Conservation (phyloP, 192 early-diverging fungal genomes). For the Glomus cerebriforme region DNA sequence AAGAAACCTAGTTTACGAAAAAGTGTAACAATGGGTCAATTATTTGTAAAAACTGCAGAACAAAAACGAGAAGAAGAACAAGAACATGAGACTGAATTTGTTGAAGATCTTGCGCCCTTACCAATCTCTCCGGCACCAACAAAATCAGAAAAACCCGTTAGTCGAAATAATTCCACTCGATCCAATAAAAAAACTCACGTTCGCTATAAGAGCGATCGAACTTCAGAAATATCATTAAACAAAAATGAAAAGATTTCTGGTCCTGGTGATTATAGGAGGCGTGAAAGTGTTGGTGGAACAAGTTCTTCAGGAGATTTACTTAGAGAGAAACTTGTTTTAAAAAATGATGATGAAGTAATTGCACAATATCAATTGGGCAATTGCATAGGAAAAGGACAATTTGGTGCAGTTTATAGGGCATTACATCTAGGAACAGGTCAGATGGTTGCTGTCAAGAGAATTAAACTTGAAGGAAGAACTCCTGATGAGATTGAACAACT, state of each 20-base stretch:
- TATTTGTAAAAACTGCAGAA: neutral
- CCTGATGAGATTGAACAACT: slow-evolving; percentile 70
- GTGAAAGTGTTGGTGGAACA: slow-evolving; percentile 31
- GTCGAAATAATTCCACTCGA: neutral
- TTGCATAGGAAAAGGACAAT: slow-evolving; percentile 88
- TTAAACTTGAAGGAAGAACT: slow-evolving; percentile 71
- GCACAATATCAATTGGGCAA: slow-evolving; percentile 68
- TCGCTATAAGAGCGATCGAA: slow-evolving; percentile 23
- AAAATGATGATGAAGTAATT: slow-evolving; percentile 37
- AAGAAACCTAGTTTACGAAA: slow-evolving; percentile 23
- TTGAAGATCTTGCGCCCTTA: slow-evolving; percentile 1
- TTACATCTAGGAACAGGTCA: slow-evolving; percentile 77
- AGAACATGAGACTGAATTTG: slow-evolving; percentile 11
- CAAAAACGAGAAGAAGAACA: neutral
- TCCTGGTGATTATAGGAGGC: neutral
- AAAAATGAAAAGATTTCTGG: slow-evolving; percentile 2
- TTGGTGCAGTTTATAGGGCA: slow-evolving; percentile 87
- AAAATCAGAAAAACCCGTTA: neutral
- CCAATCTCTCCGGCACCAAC: slow-evolving; percentile 1
- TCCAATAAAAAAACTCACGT: slow-evolving; percentile 12
- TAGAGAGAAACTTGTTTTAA: slow-evolving; percentile 38
- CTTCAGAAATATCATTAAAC: slow-evolving; percentile 11
- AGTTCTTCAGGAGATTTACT: slow-evolving; percentile 36
- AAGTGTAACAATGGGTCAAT: slow-evolving; percentile 10
- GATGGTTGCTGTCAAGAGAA: slow-evolving; percentile 86